A percentile compares a stretch with the other conserved stretches of the same genome.
Evolutionary conservation across 176 grass and related monocot species (phyloP).

Genomic region (Coix lacrymajobi): DNA sequence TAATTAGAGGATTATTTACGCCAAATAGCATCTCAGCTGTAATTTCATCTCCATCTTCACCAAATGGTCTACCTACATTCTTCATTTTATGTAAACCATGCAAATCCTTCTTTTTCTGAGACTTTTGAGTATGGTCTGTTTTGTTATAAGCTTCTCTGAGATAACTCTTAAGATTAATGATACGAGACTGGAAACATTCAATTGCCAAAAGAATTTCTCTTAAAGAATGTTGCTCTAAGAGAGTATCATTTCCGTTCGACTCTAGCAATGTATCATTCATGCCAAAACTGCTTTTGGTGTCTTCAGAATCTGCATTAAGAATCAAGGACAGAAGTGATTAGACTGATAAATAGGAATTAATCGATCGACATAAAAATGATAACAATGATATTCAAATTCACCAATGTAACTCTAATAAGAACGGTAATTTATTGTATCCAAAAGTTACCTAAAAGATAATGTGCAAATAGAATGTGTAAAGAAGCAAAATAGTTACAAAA

Average conservation of each 20-base stretch:
- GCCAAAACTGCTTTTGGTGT: slow-evolving; percentile 33
- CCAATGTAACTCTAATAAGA: background rate
- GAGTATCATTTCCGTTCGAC: slow-evolving; percentile 16
- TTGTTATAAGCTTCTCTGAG: slow-evolving; percentile 31
- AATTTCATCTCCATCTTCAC: background rate
- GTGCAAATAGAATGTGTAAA: background rate
- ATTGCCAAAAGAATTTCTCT: slow-evolving; percentile 67
- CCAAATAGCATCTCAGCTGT: slow-evolving; percentile 30
- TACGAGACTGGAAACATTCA: slow-evolving; percentile 45
- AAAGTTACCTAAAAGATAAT: background rate
- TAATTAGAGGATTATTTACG: background rate
- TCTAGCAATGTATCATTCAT: slow-evolving; percentile 39
- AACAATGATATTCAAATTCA: background rate
- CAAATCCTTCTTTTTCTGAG: slow-evolving; percentile 14
- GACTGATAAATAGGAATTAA: background rate
- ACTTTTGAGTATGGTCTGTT: background rate
- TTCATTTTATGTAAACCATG: slow-evolving; percentile 22
- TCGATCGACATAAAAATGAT: background rate
- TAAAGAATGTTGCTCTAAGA: slow-evolving; percentile 42
- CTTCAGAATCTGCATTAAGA: slow-evolving; percentile 41
- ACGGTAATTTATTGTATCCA: background rate
- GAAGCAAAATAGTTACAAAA: slow-evolving; percentile 4
- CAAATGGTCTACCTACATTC: background rate
- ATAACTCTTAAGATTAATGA: slow-evolving; percentile 41
- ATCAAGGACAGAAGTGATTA: background rate